Conservation (phyloP, 805 yeast species). For the Teunomyces atbi region DNA sequence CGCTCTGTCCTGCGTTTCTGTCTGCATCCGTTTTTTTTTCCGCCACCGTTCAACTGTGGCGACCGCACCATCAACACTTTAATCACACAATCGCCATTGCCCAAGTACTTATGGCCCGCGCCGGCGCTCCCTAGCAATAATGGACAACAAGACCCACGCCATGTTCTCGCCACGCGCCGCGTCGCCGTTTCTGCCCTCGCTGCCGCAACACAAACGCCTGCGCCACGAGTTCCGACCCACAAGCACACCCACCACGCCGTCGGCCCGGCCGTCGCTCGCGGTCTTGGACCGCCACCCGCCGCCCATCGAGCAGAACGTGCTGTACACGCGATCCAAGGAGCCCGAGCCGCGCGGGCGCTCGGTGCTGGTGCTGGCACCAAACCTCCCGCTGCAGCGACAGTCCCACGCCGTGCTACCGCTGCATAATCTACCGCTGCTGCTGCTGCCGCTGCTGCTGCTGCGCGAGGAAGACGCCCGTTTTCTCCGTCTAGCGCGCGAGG, state of each 20-base stretch:
- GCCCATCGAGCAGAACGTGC: constrained; percentile 18
- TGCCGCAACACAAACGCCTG: constrained; percentile 11
- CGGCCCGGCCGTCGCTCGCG: not conserved
- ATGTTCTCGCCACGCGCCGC: constrained; percentile 15
- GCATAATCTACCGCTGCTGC: too few species aligned
- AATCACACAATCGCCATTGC: not conserved
- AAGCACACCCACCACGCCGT: constrained; percentile 7
- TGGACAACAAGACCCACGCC: constrained; percentile 3
- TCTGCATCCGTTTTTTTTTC: not conserved
- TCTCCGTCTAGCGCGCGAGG: constrained; percentile 60
- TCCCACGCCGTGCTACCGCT: too few species aligned
- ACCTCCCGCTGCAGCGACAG: not conserved
- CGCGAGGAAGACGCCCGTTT: constrained; percentile 52
- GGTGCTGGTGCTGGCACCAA: not conserved
- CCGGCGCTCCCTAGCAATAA: not conserved
- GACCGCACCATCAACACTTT: not conserved
- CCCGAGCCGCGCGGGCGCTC: not conserved
- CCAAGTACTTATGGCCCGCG: not conserved
- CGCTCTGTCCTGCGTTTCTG: not conserved
- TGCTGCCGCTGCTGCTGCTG: not conserved
- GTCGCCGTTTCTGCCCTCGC: constrained; percentile 9
- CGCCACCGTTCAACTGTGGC: not conserved
- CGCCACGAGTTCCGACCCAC: constrained; percentile 10
- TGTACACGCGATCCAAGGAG: constrained; percentile 8
- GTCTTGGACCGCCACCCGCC: constrained; percentile 14